Base-by-base conservation (phyloP, 345 rosid genomes). In the Syzygium grande region DNA sequence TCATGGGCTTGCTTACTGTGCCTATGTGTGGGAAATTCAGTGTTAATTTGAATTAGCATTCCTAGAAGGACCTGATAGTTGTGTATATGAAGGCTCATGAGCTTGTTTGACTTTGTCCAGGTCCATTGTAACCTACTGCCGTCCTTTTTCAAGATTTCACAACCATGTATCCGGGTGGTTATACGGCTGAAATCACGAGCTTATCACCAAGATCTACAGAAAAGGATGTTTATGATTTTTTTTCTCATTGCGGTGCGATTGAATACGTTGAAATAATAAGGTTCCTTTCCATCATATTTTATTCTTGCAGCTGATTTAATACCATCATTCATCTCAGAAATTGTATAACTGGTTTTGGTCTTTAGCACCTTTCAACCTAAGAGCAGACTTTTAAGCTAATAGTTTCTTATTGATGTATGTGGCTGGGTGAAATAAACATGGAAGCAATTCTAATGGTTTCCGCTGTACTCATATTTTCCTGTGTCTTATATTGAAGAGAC, bases 131-230 rank as follows among this genome's bases (percentile, higher is more conserved):
- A 73, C 49, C 83, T 73, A 10, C 83, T 73, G 8, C 83, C 23
- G 7, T 49, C 49, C 83, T 19, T 73, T 21, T 73, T 10, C 83
- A 73, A 73, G 83, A 38, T 38, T 38, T 38, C 14, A 19, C 49
- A 73, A 38, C 49, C 83, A 73, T 96, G 98, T 90, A 92, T 92
- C 93, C 97, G 11, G 94, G 96, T 58, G 97, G 98, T 89, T 97
- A 92, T 88, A 90, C 93, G 27, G 97, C 95, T 87, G 93, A 95
- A 93, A 94, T 97, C 87, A 93, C 96, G 25, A 91, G 94, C 93
- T 90, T 97, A 88, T 95, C 98, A 85, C 94, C 96, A 29, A 90
- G 58, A 84, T 97, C 97, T 55, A 94, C 94, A n/a, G 95, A 94
- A 91, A 91, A 93, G 89, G 96, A 97, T 89, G 92, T 97, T 83